Percentiles rank a stretch among this genome's conserved stretches.
These are phyloP conservation scores for Phytophthora palmivora DNA, from an alignment of 352 stramenopile species.

Conservation along the genomic window DNA sequence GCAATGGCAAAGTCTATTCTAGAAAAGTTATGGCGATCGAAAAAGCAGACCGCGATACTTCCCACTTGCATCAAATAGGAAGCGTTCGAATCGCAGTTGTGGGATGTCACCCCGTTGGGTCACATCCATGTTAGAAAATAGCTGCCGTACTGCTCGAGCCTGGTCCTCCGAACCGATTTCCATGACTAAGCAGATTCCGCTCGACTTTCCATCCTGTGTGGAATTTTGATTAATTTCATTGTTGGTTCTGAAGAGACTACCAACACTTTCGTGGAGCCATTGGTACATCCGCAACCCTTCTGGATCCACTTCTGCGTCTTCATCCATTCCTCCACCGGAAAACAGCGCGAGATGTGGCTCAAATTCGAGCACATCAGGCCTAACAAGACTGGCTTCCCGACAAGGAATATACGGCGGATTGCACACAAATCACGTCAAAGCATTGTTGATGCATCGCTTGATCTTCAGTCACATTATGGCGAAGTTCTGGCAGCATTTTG, in stretches of 20 bases:
- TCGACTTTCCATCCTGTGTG: background rate
- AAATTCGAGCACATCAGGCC: slow-evolving; percentile 60
- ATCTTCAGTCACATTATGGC: slow-evolving; percentile 22
- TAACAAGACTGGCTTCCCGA: slow-evolving; percentile 59
- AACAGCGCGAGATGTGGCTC: slow-evolving; percentile 83
- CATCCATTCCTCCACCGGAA: slow-evolving; percentile 42
- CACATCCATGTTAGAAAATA: slow-evolving; percentile 50
- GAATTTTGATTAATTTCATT: background rate
- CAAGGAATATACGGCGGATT: slow-evolving; percentile 81
- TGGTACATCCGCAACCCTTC: slow-evolving; percentile 68
- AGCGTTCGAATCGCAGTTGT: slow-evolving; percentile 37
- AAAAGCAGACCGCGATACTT: slow-evolving; percentile 56
- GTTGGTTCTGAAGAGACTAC: slow-evolving; percentile 36
- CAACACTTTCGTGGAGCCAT: slow-evolving; percentile 41
- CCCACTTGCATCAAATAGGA: slow-evolving; percentile 47
- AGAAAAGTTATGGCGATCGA: slow-evolving; percentile 15
- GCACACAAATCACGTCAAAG: slow-evolving; percentile 78
- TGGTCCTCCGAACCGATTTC: slow-evolving; percentile 71
- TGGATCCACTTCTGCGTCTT: slow-evolving; percentile 15
- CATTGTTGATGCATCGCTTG: slow-evolving; percentile 37
- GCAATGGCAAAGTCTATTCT: too few species aligned
- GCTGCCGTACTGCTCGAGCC: slow-evolving; percentile 44
- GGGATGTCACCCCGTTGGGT: too few species aligned
- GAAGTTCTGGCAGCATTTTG: slow-evolving; percentile 17
- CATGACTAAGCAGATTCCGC: slow-evolving; percentile 41